Conservation (phyloP, 768 basidiomycete genomes). For the Hypsizygus marmoreus region DNA sequence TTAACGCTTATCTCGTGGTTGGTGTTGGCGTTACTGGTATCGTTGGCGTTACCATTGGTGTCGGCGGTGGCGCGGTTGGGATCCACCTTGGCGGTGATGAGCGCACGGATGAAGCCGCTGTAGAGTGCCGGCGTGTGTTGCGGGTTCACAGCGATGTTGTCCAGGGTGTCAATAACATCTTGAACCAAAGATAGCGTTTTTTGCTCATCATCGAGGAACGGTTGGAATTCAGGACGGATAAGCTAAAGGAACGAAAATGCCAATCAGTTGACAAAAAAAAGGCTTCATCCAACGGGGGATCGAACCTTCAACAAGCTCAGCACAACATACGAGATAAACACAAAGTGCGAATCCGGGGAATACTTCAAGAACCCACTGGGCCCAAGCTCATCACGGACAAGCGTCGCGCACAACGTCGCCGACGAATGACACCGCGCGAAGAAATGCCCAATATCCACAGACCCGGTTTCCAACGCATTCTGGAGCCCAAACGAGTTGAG, state of each 20-base stretch:
- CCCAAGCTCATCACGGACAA: constrained; percentile 79
- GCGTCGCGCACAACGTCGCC: constrained; percentile 66
- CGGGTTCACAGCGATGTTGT: constrained; percentile 73
- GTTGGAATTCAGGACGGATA: constrained; percentile 80
- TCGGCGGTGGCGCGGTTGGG: constrained; percentile 1
- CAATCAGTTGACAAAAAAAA: too few species aligned
- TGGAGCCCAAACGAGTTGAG: constrained; percentile 96
- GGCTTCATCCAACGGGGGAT: too few species aligned
- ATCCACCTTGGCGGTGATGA: constrained; percentile 57
- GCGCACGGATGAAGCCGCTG: constrained; percentile 76
- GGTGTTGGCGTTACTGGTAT: neutral
- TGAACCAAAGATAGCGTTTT: constrained; percentile 69
- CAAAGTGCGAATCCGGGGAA: constrained; percentile 89
- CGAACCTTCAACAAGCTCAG: constrained; percentile 87
- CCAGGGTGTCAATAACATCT: constrained; percentile 81
- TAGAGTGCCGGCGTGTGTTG: constrained; percentile 92
- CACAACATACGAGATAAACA: constrained; percentile 91
- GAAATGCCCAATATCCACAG: constrained; percentile 79
- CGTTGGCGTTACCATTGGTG: neutral
- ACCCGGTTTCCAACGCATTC: constrained; percentile 82
- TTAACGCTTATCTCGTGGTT: neutral
- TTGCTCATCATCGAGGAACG: constrained; percentile 73
- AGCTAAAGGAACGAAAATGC: constrained; percentile 47
- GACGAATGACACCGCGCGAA: constrained; percentile 76
- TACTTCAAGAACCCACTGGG: constrained; percentile 79